Evolutionary conservation across 2,329 filamentous ascomycete genomes (phyloP), one percentile per base, ranked within the genome.

Genomic region (Ophiostoma ips): DNA sequence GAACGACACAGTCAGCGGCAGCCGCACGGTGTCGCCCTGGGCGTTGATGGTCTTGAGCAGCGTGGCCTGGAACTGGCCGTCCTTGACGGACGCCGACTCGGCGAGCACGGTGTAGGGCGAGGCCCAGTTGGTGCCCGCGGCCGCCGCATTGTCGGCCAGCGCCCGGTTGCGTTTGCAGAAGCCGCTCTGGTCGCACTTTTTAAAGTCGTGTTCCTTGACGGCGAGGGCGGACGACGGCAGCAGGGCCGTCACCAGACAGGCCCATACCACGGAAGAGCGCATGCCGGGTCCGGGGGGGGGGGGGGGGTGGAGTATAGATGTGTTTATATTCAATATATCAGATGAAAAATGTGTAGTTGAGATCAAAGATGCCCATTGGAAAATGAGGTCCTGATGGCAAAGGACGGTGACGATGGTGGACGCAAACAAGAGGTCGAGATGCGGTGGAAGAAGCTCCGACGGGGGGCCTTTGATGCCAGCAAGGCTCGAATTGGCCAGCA

Each of bases 191-290:
- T 84, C 71, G 70, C 92, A 98, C 60, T 84, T 95, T 64, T 96
- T 98, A 75, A 96, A 98, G 65, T 94, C 89, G 60, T 95, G 81
- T 63, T 95, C 84, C 70, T 98, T 98, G 48, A 98, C 92, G 60
- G 78, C 74, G 56, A 77, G 88, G 94, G 58, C 28, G 2, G 47
- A 9, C 31, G 44, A 24, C 19, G 49, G 52, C 38, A 50, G 44
- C 16, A 49, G 37, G 43, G 49, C 38, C 34, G 48, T 49, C 41
- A 45, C 45, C 40, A 53, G 45, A 24, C 46, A 12, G 28, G 43
- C 43, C 43, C 43, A 45, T 19, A 45, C 43, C 43, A 45, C 43
- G 30, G 43, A 45, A 18, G 43, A 45, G 30, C 43, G 30, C 43
- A 45, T 45, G 15, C 12, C 28, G 16, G 12, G 21, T n/a, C n/a